These are phyloP conservation scores for Leccinum imitatum DNA, from an alignment of 768 basidiomycete genomes.

Conservation along the genomic window DNA sequence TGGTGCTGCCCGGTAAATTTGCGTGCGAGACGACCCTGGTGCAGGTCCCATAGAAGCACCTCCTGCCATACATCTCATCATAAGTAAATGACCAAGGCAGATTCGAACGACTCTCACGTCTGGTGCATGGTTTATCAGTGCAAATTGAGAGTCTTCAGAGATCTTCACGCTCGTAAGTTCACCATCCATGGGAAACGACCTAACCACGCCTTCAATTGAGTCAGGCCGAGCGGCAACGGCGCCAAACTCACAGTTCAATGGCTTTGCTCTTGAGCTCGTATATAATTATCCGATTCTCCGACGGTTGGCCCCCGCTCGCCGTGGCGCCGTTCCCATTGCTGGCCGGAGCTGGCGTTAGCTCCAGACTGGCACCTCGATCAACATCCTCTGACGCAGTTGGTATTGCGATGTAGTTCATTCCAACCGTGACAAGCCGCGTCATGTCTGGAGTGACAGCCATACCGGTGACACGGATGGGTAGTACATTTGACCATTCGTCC, in stretches of 20 bases:
- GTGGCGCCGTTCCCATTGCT: conserved; percentile 34
- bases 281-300: conserved; percentile 68
- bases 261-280: conserved; percentile 73
- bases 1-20: conserved; percentile 88
- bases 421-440: conserved; percentile 80
- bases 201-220: conserved; percentile 24
- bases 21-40: conserved; percentile 63
- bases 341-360: conserved; percentile 33
- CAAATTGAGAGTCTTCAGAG: conserved; percentile 82
- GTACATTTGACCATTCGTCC: conserved; percentile 65
- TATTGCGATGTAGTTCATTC: conserved; percentile 50
- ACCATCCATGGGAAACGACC: conserved; percentile 66
- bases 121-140: conserved; percentile 83
- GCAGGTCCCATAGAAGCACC: conserved; percentile 84
- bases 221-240: conserved; percentile 10
- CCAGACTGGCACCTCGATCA: conserved; percentile 35
- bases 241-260: conserved; percentile 58
- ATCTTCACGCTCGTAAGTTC: conserved; percentile 89
- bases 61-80: conserved; percentile 52
- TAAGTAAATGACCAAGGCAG: conserved; percentile 7
- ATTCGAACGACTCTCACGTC: conserved; percentile 56
- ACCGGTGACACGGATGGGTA: conserved; percentile 81
- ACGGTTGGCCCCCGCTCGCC: conserved; percentile 37
- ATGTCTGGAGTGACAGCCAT: conserved; percentile 86
- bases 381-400: conserved; percentile 16